Evolutionary conservation across 177 flowering plant genomes (phyloP), one percentile per base, ranked within the genome.

Genomic region (Vitis hybrid): DNA sequence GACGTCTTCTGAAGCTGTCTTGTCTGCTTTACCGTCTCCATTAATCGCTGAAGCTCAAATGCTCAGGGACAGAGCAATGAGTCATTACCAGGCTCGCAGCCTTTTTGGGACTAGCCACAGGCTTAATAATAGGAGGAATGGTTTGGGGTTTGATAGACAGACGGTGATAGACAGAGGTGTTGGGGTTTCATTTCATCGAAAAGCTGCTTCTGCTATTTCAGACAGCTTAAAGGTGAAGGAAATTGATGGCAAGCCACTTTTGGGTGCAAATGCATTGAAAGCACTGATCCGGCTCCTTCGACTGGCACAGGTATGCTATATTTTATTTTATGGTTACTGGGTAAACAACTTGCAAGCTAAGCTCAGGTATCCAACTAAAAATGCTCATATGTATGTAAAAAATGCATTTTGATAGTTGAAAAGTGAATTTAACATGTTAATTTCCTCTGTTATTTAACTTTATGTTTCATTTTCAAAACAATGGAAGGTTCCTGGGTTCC

Each of bases 41-140:
- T 85, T 94, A 70, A 91, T 94, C 61, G 97, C 97, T 70, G 98
- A 94, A 85, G 98, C 98, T 6, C 96, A 94, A 71, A 87, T 94
- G 97, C 89, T 94, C 6, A 82, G 98, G 75, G 98, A 94, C 72
- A 86, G 98, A 71, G 97, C 93, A 70, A 82, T 91, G 97, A 91
- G 94, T 79, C 97, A 91, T 73, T 92, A 91, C 83, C 94, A 92
- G 74, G 94, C 96, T 60, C 94, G 89, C 71, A 88, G 93, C 75
- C 82, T 94, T 76, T 88, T 91, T 80, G 97, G 97, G 68, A 71
- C 87, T 69, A 73, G 83, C 78, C 98, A 91, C 66, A 86, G 97
- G 80, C 82, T 88, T 48, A 78, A 72, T 70, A 78, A 74, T 68
- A 78, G 94, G 67, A 87, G 94, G 78, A 89, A 81, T 82, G 82